Base-by-base conservation (phyloP, 179 eudicot genomes). In the Dionaea muscipula region DNA sequence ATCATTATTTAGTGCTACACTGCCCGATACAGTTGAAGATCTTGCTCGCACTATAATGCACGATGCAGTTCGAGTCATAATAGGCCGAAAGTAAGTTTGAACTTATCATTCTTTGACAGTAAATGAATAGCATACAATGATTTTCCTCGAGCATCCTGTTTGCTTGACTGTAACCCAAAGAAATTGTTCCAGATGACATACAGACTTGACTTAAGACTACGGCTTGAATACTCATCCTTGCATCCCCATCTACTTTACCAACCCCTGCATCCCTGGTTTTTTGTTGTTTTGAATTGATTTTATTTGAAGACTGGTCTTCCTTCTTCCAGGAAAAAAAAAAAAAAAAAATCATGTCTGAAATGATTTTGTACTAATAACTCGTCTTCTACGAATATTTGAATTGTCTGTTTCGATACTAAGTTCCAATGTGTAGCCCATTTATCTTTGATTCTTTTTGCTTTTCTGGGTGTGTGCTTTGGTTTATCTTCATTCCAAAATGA, bases 31-130 rank as follows among this genome's bases (percentile, higher is more conserved):
- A 15, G 99, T 93, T 39, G 96, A 93, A 79, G 93, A 93, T 26
- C 99, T 87, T 60, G 99, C 99, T 71, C 88, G 96, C 23, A 84
- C 96, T 51, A 75, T 88, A 66, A 93, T 93, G 94, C 99, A 88
- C 61, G 99, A 88, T 70, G 96, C 99, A 56, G 81, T 93, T 47
- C 81, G 99, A 52, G 75, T 93, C 17, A 88, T 93, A 53, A 78
- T 93, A 57, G 99, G 99, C 64, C 71, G 78, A 62, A 93, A 88
- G 98, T 91, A 78, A 76, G 89, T 66, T 4, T 20, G 7, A 36
- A 7, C 45, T 57, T 37, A 9, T 50, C 18, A 3, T 57, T 25
- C 16, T 47, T 40, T 58, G 10, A 26, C 27, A 23, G 25, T 47
- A 27, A 27, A 24, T 45, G 20, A 35, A 5, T 21, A 28, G 4